Conservation (phyloP, 176 grass and related monocot genomes). For the Microstegium vimineum region DNA sequence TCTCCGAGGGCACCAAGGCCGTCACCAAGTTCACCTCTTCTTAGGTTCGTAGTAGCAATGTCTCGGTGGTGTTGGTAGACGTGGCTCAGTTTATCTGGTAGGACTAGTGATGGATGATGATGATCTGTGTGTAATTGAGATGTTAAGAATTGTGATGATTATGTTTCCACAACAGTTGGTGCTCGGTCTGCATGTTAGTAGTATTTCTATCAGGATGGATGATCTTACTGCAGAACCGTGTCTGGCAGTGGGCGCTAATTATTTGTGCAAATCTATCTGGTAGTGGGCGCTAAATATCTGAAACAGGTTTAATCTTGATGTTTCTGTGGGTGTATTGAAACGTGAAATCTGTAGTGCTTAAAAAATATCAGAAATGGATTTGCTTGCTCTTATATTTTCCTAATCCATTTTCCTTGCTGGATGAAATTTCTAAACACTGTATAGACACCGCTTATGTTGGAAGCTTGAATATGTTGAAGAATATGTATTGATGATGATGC, state of each 20-base stretch:
- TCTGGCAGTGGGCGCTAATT: neutral
- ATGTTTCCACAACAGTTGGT: neutral
- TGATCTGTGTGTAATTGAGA: neutral
- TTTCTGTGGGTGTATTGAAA: neutral
- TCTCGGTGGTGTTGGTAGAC: neutral
- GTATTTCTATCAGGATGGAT: neutral
- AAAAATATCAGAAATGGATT: neutral
- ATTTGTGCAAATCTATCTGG: neutral
- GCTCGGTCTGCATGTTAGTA: neutral
- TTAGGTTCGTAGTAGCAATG: neutral
- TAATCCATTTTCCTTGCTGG: no score
- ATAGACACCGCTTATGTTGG: no score
- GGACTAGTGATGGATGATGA: neutral
- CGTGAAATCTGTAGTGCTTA: neutral
- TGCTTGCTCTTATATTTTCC: neutral
- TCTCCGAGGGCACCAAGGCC: slow-evolving; percentile 67
- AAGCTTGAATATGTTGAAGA: no score
- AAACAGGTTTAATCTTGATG: neutral
- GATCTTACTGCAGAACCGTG: neutral
- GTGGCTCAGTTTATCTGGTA: neutral
- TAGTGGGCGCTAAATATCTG: no score
- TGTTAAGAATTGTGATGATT: neutral
- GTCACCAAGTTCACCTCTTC: slow-evolving; percentile 29
- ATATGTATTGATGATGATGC: neutral
- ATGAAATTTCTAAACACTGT: neutral